Base-by-base conservation (phyloP, 495 filamentous ascomycete species). In the Halenospora varia region DNA sequence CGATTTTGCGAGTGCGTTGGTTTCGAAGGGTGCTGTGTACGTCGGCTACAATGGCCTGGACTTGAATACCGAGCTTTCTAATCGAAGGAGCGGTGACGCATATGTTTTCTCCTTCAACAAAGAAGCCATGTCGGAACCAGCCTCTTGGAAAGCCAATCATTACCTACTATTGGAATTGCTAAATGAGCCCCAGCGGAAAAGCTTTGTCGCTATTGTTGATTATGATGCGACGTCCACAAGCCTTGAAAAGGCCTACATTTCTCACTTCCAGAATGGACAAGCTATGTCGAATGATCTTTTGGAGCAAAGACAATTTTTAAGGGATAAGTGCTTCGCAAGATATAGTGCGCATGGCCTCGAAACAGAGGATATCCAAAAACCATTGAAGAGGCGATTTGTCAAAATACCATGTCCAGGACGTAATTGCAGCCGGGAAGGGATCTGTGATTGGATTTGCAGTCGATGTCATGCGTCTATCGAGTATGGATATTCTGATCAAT, bases 391-490 rank as follows among this genome's bases (percentile, higher is more conserved):
- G 13, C 35, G 62, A 1, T 49, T 64, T 40, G 66, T 72, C 35
- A 69, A 62, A 46, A 59, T 71, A 17, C 41, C 65, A 15, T 74
- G 71, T 45, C 71, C 71, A 17, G 61, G 57, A 13, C 10, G 26
- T 0, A 10, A 53, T 9, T 75, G 71, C 61, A 49, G 56, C 19
- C 19, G 22, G 15, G 40, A 17, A 10, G 25, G 51, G 0, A 0
- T 49, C 0, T 40, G 10, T 2, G 50, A 70, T 1, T 75, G 73
- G 73, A 53, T 72, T 2, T 76, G 73, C 39, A 46, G 50, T 0
- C 15, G 40, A 13, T 76, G 73, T 50, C 15, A 55, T 2, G 56
- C 25, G 1, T 55, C 57, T 0, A 44, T 75, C 15, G 68, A 73
- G 41, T 75, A 63, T 54, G 70, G 71, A 48, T 65, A 62, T 29